These are phyloP conservation scores for Pontederia crassipes DNA, from an alignment of 176 grass and related monocot genomes.

Conservation along the genomic window DNA sequence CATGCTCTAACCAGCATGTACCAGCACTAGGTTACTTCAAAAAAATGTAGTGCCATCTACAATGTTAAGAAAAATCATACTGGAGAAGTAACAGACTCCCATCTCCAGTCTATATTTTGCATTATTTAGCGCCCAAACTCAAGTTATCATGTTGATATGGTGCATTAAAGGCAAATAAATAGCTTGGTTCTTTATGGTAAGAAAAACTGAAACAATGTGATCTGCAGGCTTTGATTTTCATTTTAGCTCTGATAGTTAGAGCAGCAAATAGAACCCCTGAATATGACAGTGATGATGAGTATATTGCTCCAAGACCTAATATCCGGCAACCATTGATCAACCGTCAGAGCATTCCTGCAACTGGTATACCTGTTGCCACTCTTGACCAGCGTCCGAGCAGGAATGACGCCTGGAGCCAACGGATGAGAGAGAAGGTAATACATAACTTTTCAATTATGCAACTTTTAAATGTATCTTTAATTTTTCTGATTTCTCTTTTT, in stretches of 20 bases:
- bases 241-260: constrained; percentile 67
- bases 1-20: too few species aligned
- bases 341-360: constrained; percentile 32
- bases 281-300: constrained; percentile 76
- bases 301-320: constrained; percentile 31
- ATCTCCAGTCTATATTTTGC: too few species aligned
- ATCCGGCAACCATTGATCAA: constrained; percentile 55
- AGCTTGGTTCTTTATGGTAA: not conserved
- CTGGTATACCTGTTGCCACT: constrained; percentile 41
- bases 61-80: too few species aligned
- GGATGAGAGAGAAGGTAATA: constrained; percentile 79
- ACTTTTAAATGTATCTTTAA: not conserved
- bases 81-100: too few species aligned
- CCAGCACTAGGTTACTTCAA: too few species aligned
- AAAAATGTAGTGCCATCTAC: too few species aligned
- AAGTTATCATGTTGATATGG: too few species aligned
- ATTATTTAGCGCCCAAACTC: too few species aligned
- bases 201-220: not conserved
- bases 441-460: not conserved
- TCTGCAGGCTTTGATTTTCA: constrained; percentile 63
- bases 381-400: constrained; percentile 80
- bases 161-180: too few species aligned
- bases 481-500: not conserved
- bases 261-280: constrained; percentile 45
- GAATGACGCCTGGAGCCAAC: constrained; percentile 87